Percentiles rank a stretch among this genome's conserved stretches.
phyloP scores from a whole-genome alignment of 192 early-diverging fungal genomes.

The Funneliformis mosseae region DNA sequence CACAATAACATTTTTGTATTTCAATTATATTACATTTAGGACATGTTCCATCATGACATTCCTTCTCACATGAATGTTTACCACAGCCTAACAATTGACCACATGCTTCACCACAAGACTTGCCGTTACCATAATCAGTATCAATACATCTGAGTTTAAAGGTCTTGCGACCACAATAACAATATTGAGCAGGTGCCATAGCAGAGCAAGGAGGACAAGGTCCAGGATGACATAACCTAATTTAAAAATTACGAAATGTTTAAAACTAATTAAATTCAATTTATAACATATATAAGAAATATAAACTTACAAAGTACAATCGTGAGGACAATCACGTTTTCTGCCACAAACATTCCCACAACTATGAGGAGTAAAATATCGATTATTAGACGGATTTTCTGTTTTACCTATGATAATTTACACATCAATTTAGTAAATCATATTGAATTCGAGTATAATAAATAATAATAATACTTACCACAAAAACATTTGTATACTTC shows the following conservation, averaged over 20 bases:
- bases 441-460: background rate
- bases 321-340: conserved; percentile 69
- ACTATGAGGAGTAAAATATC: conserved; percentile 77
- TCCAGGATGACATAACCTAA: conserved; percentile 86
- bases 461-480: conserved; percentile 44
- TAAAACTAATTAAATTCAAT: conserved; percentile 5
- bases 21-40: conserved; percentile 58
- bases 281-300: background rate
- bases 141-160: conserved; percentile 77
- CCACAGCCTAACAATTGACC: conserved; percentile 71
- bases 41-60: conserved; percentile 75
- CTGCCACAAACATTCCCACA: conserved; percentile 82
- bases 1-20: conserved; percentile 71
- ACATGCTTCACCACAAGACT: conserved; percentile 73
- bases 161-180: conserved; percentile 79
- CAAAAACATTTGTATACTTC: conserved; percentile 87
- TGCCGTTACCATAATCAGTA: conserved; percentile 62
- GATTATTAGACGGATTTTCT: conserved; percentile 65
- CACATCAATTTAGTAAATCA: background rate
- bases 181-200: conserved; percentile 71
- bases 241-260: background rate
- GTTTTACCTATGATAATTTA: conserved; percentile 47
- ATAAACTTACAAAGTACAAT: conserved; percentile 64
- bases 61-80: conserved; percentile 64
- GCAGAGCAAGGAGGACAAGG: conserved; percentile 91